These are phyloP conservation scores for Apiospora malaysiana DNA, from an alignment of 2,329 filamentous ascomycete species.

Conservation along the genomic window DNA sequence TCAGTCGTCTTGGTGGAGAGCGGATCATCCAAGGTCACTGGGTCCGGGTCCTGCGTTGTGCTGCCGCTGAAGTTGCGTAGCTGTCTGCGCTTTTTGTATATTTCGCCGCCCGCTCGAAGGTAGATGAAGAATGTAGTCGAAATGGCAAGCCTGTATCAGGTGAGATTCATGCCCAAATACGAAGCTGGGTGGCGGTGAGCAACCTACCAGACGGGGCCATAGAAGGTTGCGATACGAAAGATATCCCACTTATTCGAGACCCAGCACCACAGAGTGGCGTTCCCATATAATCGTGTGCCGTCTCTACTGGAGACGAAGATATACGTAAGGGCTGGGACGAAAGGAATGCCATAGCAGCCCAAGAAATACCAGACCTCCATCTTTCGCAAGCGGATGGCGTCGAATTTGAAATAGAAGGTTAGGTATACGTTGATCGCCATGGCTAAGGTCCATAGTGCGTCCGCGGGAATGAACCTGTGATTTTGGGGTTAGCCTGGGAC, in stretches of 20 bases:
- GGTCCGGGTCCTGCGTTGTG: slow-evolving; percentile 51
- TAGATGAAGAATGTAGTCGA: slow-evolving; percentile 69
- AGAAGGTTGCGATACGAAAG: slow-evolving; percentile 77
- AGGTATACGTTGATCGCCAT: slow-evolving; percentile 87
- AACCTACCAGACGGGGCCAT: slow-evolving; percentile 71
- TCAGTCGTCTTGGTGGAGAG: slow-evolving; percentile 65
- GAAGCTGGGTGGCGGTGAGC: not conserved
- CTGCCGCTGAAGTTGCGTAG: slow-evolving; percentile 58
- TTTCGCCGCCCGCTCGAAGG: slow-evolving; percentile 67
- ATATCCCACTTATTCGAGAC: slow-evolving; percentile 70
- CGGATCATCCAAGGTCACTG: slow-evolving; percentile 48
- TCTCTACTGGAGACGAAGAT: slow-evolving; percentile 64
- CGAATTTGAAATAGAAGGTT: slow-evolving; percentile 78
- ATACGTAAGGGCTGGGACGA: slow-evolving; percentile 70
- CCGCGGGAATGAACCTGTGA: slow-evolving; percentile 76
- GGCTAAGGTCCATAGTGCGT: slow-evolving; percentile 77
- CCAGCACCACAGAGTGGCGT: slow-evolving; percentile 85
- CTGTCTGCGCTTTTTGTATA: slow-evolving; percentile 70
- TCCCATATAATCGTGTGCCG: slow-evolving; percentile 70
- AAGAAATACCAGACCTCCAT: slow-evolving; percentile 76
- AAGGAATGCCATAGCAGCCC: slow-evolving; percentile 75
- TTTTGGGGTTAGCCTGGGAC: slow-evolving; percentile 11
- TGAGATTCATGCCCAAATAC: slow-evolving; percentile 24
- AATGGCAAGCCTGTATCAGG: slow-evolving; percentile 60
- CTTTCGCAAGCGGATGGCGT: slow-evolving; percentile 64